phyloP scores from a whole-genome alignment of 352 stramenopile species.

The Phytophthora megakarya region DNA sequence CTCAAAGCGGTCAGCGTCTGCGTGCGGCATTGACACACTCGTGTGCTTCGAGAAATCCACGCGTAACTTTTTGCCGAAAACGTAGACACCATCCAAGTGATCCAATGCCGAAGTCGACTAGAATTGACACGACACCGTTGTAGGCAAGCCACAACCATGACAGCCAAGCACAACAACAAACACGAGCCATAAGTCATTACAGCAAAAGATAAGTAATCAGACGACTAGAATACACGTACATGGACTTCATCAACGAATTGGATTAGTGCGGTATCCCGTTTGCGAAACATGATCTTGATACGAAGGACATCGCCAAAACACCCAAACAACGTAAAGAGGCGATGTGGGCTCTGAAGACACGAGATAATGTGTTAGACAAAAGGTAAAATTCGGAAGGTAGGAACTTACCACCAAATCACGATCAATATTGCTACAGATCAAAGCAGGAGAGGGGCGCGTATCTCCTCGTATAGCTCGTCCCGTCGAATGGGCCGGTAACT shows the following conservation, averaged over 20 bases:
- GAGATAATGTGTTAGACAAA: conserved; percentile 4
- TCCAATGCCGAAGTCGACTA: conserved; percentile 80
- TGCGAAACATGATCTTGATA: conserved; percentile 89
- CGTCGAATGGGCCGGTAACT: conserved; percentile 65
- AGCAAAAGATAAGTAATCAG: not conserved
- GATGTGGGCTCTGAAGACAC: conserved; percentile 52
- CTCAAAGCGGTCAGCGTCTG: conserved; percentile 81
- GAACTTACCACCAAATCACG: conserved; percentile 57
- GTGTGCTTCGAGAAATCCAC: conserved; percentile 87
- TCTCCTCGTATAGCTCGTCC: conserved; percentile 62
- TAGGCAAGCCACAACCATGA: not conserved
- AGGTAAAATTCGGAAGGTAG: not conserved
- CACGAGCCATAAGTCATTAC: conserved; percentile 21
- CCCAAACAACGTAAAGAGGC: conserved; percentile 83
- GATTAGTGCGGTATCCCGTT: conserved; percentile 81
- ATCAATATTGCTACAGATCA: conserved; percentile 89
- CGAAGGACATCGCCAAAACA: conserved; percentile 85
- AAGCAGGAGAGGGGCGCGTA: conserved; percentile 59
- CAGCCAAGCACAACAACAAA: not conserved
- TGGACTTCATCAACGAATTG: conserved; percentile 80
- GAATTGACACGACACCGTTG: not conserved
- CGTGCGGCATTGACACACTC: conserved; percentile 79
- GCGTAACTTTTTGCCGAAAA: conserved; percentile 82
- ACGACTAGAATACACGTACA: conserved; percentile 37
- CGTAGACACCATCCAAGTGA: conserved; percentile 69